Evolutionary conservation across 345 rosid genomes (phyloP).

Genomic region (Gossypium thurberi): DNA sequence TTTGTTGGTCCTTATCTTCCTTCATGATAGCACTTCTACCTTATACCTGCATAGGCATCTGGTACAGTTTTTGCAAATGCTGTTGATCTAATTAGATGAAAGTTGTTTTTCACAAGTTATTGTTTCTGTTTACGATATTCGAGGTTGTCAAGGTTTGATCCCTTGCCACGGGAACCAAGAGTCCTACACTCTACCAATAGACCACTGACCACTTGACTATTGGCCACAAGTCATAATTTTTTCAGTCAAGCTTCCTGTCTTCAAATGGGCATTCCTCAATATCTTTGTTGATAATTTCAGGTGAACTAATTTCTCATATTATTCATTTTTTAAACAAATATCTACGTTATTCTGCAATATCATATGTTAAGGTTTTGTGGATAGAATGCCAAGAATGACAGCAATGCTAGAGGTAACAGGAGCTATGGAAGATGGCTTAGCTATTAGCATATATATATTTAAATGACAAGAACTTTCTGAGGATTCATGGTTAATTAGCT

Average conservation of each 20-base stretch:
- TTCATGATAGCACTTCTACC: background rate
- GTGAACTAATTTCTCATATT: background rate
- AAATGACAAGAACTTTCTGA: background rate
- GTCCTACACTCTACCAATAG: background rate
- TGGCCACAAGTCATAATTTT: background rate
- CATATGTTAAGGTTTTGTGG: background rate
- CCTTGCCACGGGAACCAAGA: background rate
- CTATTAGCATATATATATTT: background rate
- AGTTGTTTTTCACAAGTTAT: background rate
- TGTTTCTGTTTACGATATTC: background rate
- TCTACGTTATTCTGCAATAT: background rate
- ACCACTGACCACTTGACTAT: background rate
- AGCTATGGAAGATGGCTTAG: background rate
- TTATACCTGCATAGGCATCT: background rate
- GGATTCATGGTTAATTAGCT: background rate
- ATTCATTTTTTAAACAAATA: conserved; percentile 9
- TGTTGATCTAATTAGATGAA: background rate
- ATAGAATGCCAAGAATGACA: background rate
- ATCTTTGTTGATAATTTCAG: background rate
- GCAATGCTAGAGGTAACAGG: background rate
- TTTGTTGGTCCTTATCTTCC: background rate
- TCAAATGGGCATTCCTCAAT: background rate
- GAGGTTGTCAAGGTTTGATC: background rate
- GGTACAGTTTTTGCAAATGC: background rate
- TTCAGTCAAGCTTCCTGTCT: background rate